Evolutionary conservation across 2,329 filamentous ascomycete genomes (phyloP), one percentile per base, ranked within the genome.

Genomic region (Clonostachys byssicola): DNA sequence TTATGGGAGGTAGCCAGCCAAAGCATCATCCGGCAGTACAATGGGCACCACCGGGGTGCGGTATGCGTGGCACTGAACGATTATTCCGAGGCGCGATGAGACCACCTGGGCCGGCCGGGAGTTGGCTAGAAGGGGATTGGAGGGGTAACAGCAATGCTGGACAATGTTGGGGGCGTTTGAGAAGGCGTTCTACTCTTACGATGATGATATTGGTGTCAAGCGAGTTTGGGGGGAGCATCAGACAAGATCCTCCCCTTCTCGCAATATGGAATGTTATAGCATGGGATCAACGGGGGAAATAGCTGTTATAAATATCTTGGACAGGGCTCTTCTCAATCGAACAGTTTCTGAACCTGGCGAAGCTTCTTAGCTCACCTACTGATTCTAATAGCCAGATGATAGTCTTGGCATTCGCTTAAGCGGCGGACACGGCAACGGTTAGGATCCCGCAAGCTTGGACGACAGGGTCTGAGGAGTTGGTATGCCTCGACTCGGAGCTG

Each of bases 31-130:
- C 79, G 92, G 42, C 92, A 96, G 72, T 96, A 96, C 65, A 96
- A 95, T 62, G 92, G 92, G 7, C 92, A 96, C 62, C 92, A 96
- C 63, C 79, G 92, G 35, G 92, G 92, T 40, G 89, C 91, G 5
- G 90, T 96, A 1, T 96, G 92, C 61, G 92, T 96, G 36, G 92
- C 92, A 13, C 73, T 96, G 53, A 96, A 96, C 64, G 92, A 96
- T 62, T 90, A 90, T 63, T 83, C 80, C 12, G 80, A 83, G 64
- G 71, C 77, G 34, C 71, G 77, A 39, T 30, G 23, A 30, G 23
- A 30, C 23, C 9, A 30, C 23, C 9, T n/a, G 36, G 36, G 36
- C 36, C 2, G 36, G 36, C 36, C 36, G 7, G 14, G 36, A 40
- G 36, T 40, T 40, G 36, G 14, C 14, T 4, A 30, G 8, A 30